phyloP scores from a whole-genome alignment of 768 basidiomycete species.

The Russula griseocarnosa region DNA sequence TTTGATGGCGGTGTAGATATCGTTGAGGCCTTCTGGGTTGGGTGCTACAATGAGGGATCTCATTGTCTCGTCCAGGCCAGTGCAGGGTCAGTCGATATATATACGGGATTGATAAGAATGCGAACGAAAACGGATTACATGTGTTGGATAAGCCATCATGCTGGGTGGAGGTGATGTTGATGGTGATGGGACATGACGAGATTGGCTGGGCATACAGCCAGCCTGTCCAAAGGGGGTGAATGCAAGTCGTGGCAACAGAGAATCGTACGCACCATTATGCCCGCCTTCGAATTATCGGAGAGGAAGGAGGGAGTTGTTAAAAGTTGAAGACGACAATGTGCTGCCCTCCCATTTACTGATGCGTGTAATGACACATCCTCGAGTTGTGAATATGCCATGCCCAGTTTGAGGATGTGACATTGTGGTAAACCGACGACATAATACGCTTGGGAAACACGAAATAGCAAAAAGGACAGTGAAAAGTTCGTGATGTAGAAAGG shows the following conservation, averaged over 20 bases:
- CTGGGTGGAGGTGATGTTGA: background rate
- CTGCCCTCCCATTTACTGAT: background rate
- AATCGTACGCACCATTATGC: background rate
- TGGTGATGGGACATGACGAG: background rate
- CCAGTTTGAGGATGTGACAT: background rate
- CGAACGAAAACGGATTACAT: background rate
- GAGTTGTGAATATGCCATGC: background rate
- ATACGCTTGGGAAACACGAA: background rate
- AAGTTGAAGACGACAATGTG: too few relatives aligned
- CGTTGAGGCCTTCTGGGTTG: constrained; percentile 45
- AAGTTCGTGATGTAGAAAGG: background rate
- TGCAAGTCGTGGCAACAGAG: background rate
- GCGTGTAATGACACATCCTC: background rate
- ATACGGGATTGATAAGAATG: background rate
- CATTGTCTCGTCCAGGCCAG: background rate
- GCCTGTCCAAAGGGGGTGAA: background rate
- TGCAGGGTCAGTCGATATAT: background rate
- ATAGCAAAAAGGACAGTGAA: background rate
- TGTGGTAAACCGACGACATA: background rate
- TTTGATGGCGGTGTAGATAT: constrained; percentile 73
- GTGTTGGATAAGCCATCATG: background rate
- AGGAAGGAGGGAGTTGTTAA: background rate
- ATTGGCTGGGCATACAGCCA: background rate
- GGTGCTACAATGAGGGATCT: background rate
- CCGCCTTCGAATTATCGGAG: too few relatives aligned